phyloP scores from a whole-genome alignment of 2,329 filamentous ascomycete genomes.

The Karstenula rhodostoma region DNA sequence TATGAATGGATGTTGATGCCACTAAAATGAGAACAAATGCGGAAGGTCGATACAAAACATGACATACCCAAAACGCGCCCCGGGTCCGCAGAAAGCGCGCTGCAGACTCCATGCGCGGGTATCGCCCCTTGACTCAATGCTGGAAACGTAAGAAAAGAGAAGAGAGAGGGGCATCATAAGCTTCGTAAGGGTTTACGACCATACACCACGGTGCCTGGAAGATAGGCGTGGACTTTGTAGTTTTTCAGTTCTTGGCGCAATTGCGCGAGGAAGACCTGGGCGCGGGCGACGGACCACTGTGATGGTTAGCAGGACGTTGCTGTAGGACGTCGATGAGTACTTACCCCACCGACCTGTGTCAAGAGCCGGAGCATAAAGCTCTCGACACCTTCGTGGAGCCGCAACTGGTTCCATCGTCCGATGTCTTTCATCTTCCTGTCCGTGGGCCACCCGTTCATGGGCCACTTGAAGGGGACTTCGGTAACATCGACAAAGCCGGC shows the following conservation, averaged over 20 bases:
- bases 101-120: slow-evolving; percentile 5
- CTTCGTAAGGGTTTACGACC: slow-evolving; percentile 41
- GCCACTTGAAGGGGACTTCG: slow-evolving; percentile 45
- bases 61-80: background rate
- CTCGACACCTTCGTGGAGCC: slow-evolving; percentile 48
- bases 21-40: background rate
- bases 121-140: slow-evolving; percentile 7
- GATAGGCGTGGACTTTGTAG: slow-evolving; percentile 45
- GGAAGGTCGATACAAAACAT: background rate
- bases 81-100: background rate
- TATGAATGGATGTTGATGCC: background rate
- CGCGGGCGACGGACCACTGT: slow-evolving; percentile 44
- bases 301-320: background rate
- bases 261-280: slow-evolving; percentile 48
- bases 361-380: slow-evolving; percentile 48
- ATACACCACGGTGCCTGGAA: slow-evolving; percentile 48
- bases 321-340: slow-evolving; percentile 14
- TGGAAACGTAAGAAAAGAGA: background rate
- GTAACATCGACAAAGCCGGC: slow-evolving; percentile 48
- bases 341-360: slow-evolving; percentile 45
- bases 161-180: background rate
- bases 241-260: slow-evolving; percentile 47
- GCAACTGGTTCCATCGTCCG: slow-evolving; percentile 48
- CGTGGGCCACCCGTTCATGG: slow-evolving; percentile 46
- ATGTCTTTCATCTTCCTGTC: slow-evolving; percentile 46